Evolutionary conservation across 139 green algal genomes (phyloP).

Genomic region (Volvox reticuliferus): DNA sequence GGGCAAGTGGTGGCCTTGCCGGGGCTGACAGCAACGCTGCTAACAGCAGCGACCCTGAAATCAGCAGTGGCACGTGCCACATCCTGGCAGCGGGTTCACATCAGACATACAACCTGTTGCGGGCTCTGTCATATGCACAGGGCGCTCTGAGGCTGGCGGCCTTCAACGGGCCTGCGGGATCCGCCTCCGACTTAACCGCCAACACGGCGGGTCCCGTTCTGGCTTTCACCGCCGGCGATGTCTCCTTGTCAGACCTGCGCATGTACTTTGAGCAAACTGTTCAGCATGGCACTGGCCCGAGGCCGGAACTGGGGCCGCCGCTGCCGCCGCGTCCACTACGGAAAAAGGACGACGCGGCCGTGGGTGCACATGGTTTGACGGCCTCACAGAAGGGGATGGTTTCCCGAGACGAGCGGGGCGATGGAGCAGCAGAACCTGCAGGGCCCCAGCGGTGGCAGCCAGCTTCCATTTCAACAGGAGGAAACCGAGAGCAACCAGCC

Average conservation of each 20-base stretch:
- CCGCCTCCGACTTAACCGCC: neutral
- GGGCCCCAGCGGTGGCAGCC: too few relatives aligned
- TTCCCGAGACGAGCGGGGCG: too few relatives aligned
- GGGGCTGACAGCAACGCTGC: neutral
- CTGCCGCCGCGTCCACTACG: neutral
- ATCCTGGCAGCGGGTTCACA: neutral
- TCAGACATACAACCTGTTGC: conserved; percentile 17
- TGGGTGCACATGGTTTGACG: too few relatives aligned
- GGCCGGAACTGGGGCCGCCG: neutral
- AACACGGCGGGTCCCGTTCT: neutral
- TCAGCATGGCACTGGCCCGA: neutral
- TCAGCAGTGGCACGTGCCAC: neutral
- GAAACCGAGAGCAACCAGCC: too few relatives aligned
- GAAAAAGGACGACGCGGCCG: too few relatives aligned
- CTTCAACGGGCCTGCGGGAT: neutral
- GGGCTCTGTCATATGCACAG: conserved; percentile 31
- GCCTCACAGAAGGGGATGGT: too few relatives aligned
- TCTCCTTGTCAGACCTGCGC: neutral
- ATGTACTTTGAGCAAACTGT: conserved; percentile 14
- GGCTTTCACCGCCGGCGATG: neutral
- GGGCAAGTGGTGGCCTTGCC: neutral
- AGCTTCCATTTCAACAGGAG: too few relatives aligned
- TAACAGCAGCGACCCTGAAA: neutral
- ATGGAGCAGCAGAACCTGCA: too few relatives aligned
- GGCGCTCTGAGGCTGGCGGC: neutral